Evolutionary conservation across 2,329 filamentous ascomycete species (phyloP).

Genomic region (Aspergillus brasiliensis): DNA sequence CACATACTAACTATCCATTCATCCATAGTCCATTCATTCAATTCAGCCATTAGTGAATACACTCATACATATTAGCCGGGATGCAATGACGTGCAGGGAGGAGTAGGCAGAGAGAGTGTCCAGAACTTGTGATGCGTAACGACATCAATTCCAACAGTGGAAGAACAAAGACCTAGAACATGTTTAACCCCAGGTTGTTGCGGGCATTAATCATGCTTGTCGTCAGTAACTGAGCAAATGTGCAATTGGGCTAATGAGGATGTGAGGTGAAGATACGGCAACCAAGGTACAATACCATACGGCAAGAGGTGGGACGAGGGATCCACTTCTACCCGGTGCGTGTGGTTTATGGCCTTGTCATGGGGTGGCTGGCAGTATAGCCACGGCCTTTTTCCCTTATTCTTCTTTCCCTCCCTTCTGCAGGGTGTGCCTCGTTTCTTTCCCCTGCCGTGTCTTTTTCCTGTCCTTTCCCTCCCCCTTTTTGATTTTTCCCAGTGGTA

Average conservation of each 20-base stretch:
- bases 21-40: too few relatives aligned
- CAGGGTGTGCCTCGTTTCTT: background rate
- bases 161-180: background rate
- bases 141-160: background rate
- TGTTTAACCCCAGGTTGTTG: background rate
- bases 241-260: background rate
- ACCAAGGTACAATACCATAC: background rate
- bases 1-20: background rate
- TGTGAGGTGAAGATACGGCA: background rate
- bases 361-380: background rate
- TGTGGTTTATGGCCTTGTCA: background rate
- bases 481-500: background rate
- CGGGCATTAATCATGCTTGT: background rate
- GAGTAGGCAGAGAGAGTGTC: background rate
- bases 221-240: background rate
- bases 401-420: background rate
- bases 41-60: background rate
- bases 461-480: background rate
- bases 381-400: slow-evolving; percentile 1
- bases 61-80: background rate
- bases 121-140: background rate
- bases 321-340: background rate
- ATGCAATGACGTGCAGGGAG: background rate
- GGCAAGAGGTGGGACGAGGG: background rate
- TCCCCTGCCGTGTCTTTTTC: background rate